Percentiles rank a stretch among this genome's conserved stretches.
Evolutionary conservation across 169 alveolate species (phyloP).

Genomic region (Plasmodium gonderi): DNA sequence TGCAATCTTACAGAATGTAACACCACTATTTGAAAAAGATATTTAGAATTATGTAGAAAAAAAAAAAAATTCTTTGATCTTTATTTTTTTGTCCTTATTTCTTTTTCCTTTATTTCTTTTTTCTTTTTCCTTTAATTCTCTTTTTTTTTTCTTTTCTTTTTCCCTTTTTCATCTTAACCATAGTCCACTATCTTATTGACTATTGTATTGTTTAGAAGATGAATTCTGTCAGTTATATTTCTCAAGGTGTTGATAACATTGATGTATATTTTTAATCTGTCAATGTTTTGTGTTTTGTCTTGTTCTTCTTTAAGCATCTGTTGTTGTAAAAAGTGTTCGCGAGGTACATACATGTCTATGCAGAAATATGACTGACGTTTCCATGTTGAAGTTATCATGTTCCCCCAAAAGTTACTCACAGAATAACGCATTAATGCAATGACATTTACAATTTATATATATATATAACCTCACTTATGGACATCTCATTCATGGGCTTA

Average conservation of each 20-base stretch:
- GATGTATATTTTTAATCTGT: conserved; percentile 42
- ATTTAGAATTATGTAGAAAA: background rate
- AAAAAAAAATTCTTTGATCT: background rate
- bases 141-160: background rate
- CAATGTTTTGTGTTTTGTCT: conserved; percentile 51
- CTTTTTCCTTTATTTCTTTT: background rate
- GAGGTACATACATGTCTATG: background rate
- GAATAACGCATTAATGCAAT: no score
- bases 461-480: conserved; percentile 51
- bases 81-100: background rate
- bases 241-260: conserved; percentile 31
- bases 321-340: background rate
- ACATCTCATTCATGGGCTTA: conserved; percentile 55
- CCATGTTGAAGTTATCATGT: no score
- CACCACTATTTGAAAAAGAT: background rate
- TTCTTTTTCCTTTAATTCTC: no score
- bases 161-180: conserved; percentile 8
- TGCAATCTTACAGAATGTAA: background rate
- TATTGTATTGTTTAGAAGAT: conserved; percentile 50
- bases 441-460: background rate
- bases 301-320: conserved; percentile 55
- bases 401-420: no score
- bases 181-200: conserved; percentile 68
- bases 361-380: background rate
- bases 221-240: conserved; percentile 57